phyloP scores from a whole-genome alignment of 176 grass and related monocot species.

The Oryza officinalis region DNA sequence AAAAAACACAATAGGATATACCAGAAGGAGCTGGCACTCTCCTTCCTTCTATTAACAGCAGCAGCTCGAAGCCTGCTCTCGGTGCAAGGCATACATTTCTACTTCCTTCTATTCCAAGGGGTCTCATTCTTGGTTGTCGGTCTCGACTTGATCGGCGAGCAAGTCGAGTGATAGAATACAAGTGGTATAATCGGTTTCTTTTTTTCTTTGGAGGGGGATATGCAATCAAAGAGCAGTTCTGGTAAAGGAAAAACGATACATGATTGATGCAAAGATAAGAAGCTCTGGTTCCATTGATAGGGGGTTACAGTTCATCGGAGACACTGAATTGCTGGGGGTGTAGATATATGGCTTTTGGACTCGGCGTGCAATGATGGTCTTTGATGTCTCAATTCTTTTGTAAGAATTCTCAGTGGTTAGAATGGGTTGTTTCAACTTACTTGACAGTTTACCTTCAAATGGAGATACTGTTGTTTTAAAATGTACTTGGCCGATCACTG shows the following conservation, averaged over 20 bases:
- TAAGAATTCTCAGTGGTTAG: conserved; percentile 49
- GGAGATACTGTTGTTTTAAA: conserved; percentile 30
- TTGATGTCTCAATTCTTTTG: conserved; percentile 51
- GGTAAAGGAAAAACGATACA: conserved; percentile 16
- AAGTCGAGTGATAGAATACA: conserved; percentile 59
- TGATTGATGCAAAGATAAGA: conserved; percentile 36
- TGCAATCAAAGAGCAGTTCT: conserved; percentile 29
- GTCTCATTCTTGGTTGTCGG: conserved; percentile 69
- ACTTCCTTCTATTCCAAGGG: conserved; percentile 79
- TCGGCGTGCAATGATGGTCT: conserved; percentile 26
- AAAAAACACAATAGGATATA: conserved; percentile 77
- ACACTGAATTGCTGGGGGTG: conserved; percentile 45
- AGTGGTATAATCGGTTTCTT: conserved; percentile 8
- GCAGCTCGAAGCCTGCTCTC: conserved; percentile 70
- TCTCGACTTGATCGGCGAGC: conserved; percentile 71
- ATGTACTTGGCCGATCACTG: conserved; percentile 30
- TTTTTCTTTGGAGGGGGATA: conserved; percentile 18
- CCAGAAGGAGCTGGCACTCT: conserved; percentile 69
- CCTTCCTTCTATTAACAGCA: conserved; percentile 75
- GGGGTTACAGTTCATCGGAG: conserved; percentile 14
- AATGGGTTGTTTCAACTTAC: conserved; percentile 27
- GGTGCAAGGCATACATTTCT: conserved; percentile 79
- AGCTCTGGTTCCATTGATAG: conserved; percentile 2
- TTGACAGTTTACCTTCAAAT: conserved; percentile 45
- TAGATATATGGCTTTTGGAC: conserved; percentile 56